Conservation (phyloP, 2,329 filamentous ascomycete species). For the Alternaria sp. region DNA sequence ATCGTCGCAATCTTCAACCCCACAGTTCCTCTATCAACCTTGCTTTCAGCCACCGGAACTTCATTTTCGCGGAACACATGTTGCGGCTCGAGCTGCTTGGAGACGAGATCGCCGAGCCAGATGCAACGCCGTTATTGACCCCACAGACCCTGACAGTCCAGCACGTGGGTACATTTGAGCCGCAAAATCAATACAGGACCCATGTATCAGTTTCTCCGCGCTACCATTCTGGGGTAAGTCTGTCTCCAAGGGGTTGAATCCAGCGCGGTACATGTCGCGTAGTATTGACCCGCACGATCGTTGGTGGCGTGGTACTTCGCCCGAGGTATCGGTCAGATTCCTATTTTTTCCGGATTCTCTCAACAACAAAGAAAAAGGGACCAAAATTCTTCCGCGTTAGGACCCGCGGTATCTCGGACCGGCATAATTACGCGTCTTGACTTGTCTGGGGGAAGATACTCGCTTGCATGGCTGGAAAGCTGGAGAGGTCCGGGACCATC, state of each 20-base stretch:
- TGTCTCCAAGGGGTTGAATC: background rate
- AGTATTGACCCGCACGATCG: conserved; percentile 13
- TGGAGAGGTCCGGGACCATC: background rate
- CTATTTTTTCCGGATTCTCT: conserved; percentile 5
- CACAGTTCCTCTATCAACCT: conserved; percentile 1
- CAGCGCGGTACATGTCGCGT: conserved; percentile 10
- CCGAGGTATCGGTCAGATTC: conserved; percentile 15
- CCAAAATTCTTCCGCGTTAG: conserved; percentile 5
- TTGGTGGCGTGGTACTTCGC: conserved; percentile 15
- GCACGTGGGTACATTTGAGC: conserved; percentile 3
- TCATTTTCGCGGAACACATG: conserved; percentile 4
- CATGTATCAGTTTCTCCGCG: background rate
- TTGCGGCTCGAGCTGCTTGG: background rate
- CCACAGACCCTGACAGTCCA: background rate
- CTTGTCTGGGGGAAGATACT: conserved; percentile 2
- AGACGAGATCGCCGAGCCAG: conserved; percentile 5
- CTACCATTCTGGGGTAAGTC: background rate
- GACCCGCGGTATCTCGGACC: conserved; percentile 1
- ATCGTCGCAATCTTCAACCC: background rate
- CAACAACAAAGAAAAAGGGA: conserved; percentile 1
- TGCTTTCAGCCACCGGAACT: conserved; percentile 7
- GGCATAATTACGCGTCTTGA: conserved; percentile 2
- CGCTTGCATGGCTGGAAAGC: background rate
- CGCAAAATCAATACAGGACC: conserved; percentile 1
- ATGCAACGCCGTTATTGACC: conserved; percentile 1